These are phyloP conservation scores for Collybia nuda DNA, from an alignment of 768 basidiomycete species.

Conservation along the genomic window DNA sequence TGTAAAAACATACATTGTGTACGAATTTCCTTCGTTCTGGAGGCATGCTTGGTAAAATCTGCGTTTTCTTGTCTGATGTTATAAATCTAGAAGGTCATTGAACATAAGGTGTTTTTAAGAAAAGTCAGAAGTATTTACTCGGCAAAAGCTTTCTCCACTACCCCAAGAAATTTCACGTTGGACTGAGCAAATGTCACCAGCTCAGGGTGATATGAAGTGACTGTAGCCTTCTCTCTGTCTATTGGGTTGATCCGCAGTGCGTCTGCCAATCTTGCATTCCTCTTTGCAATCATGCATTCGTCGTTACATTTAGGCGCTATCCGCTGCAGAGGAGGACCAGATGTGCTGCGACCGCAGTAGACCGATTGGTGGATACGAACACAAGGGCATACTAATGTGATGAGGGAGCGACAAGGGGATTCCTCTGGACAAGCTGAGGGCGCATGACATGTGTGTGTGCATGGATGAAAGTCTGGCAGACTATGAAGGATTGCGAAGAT, in stretches of 20 bases:
- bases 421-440: slow-evolving; percentile 82
- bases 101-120: slow-evolving; percentile 10
- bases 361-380: slow-evolving; percentile 76
- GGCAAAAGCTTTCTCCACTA: slow-evolving; percentile 81
- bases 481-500: slow-evolving; percentile 30
- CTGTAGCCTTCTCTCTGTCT: slow-evolving; percentile 33
- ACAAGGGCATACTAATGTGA: slow-evolving; percentile 78
- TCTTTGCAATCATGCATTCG: slow-evolving; percentile 82
- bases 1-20: slow-evolving; percentile 52
- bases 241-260: slow-evolving; percentile 82
- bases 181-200: slow-evolving; percentile 58
- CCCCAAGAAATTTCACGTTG: slow-evolving; percentile 63
- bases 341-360: slow-evolving; percentile 62
- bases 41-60: slow-evolving; percentile 82
- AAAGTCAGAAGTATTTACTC: slow-evolving; percentile 60
- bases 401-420: slow-evolving; percentile 67
- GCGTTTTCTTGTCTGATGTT: slow-evolving; percentile 60
- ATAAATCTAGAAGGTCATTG: slow-evolving; percentile 52
- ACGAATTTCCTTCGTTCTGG: slow-evolving; percentile 82
- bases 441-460: slow-evolving; percentile 81
- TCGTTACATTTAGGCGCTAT: slow-evolving; percentile 64
- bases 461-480: slow-evolving; percentile 72
- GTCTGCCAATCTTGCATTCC: slow-evolving; percentile 87
- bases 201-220: slow-evolving; percentile 61
- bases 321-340: slow-evolving; percentile 39